These are phyloP conservation scores for Picochlorum sp. DNA, from an alignment of 139 green algal species.

Conservation along the genomic window DNA sequence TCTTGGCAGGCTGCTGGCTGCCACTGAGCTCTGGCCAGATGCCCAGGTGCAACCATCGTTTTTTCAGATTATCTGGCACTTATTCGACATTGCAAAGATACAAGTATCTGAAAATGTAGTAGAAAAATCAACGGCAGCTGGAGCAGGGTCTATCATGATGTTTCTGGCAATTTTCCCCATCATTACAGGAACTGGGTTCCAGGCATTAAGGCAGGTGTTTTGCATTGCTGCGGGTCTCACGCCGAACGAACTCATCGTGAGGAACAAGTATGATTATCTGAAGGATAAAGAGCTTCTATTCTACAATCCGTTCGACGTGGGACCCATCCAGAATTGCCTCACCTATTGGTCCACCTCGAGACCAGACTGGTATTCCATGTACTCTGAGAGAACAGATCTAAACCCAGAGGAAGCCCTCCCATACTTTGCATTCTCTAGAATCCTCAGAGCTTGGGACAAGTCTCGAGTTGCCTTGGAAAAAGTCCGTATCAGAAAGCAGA, in stretches of 20 bases:
- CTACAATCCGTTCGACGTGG: conserved; percentile 40
- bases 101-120: not conserved
- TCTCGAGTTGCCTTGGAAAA: not conserved
- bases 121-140: not conserved
- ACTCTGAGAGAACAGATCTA: conserved; percentile 7
- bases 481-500: not conserved
- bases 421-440: not conserved
- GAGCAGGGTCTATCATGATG: not conserved
- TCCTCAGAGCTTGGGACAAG: not conserved
- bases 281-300: conserved; percentile 18
- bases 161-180: conserved; percentile 12
- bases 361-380: conserved; percentile 23
- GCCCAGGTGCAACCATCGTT: no score
- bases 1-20: not conserved
- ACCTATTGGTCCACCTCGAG: conserved; percentile 18
- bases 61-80: no score
- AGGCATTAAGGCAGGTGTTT: conserved; percentile 28
- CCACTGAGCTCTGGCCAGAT: no score
- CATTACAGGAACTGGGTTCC: conserved; percentile 12
- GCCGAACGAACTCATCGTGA: conserved; percentile 48
- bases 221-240: conserved; percentile 52
- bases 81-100: no score
- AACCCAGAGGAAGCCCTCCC: not conserved
- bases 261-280: conserved; percentile 46
- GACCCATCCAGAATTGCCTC: conserved; percentile 27